These are phyloP conservation scores for Crithidia mellificae DNA, from an alignment of 208 protist species.

Conservation along the genomic window DNA sequence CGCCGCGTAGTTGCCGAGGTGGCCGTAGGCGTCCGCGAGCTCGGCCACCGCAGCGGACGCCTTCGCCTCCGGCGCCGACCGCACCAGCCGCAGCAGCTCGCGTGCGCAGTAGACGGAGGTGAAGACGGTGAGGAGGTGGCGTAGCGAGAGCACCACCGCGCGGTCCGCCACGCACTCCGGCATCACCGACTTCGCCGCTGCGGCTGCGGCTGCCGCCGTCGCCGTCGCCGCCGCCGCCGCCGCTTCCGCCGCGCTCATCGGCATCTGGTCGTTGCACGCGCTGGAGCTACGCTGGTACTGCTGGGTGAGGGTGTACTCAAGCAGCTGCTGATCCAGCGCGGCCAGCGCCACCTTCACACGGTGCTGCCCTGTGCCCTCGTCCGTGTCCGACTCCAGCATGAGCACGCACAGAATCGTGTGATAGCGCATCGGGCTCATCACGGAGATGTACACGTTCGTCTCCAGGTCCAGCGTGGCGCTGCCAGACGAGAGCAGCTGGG, in stretches of 20 bases:
- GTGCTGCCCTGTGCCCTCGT: conserved; percentile 21
- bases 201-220: conserved; percentile 1
- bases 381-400: conserved; percentile 42
- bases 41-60: conserved; percentile 14
- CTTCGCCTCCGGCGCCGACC: conserved; percentile 14
- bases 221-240: neutral
- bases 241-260: conserved; percentile 6
- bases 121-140: conserved; percentile 56
- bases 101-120: conserved; percentile 50
- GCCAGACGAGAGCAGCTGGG: conserved; percentile 35
- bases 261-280: conserved; percentile 15
- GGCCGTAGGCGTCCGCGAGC: conserved; percentile 20
- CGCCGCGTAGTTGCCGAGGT: conserved; percentile 51
- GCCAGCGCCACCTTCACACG: conserved; percentile 45
- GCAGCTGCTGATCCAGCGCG: conserved; percentile 50
- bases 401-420: conserved; percentile 48
- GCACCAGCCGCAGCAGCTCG: conserved; percentile 34
- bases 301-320: conserved; percentile 61
- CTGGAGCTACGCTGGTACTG: conserved; percentile 32
- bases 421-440: conserved; percentile 47
- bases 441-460: conserved; percentile 37
- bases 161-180: conserved; percentile 44
- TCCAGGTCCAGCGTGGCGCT: conserved; percentile 17
- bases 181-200: conserved; percentile 18
- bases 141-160: conserved; percentile 49